Conservation (phyloP, 305 asterid genomes). For the Rubia tinctorum region DNA sequence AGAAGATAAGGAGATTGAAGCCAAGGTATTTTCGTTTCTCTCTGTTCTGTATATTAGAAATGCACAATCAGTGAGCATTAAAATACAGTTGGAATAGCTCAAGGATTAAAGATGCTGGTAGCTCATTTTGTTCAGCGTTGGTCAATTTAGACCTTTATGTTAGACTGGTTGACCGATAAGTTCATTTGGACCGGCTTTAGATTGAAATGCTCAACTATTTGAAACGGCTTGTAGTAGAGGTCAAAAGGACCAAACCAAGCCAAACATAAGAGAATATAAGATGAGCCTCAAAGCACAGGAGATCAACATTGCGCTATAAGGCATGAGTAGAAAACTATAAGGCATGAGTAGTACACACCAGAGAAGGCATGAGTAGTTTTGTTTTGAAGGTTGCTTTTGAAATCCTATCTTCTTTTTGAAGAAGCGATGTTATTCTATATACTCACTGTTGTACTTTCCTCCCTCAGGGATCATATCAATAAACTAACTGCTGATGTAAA, state of each 20-base stretch:
- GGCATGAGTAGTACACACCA: background rate
- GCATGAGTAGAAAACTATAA: too few relatives aligned
- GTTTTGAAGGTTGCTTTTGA: background rate
- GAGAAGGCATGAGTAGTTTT: background rate
- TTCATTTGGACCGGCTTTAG: too few relatives aligned
- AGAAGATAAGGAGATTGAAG: slow-evolving; percentile 52
- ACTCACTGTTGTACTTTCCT: slow-evolving; percentile 8
- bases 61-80: background rate
- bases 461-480: background rate
- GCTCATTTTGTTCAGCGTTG: too few relatives aligned
- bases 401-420: background rate
- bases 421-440: background rate
- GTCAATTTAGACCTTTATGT: background rate
- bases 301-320: too few relatives aligned
- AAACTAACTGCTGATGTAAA: background rate
- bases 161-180: background rate
- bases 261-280: background rate
- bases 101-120: too few relatives aligned
- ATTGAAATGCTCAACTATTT: too few relatives aligned
- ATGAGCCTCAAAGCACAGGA: too few relatives aligned
- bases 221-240: too few relatives aligned
- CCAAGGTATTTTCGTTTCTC: slow-evolving; percentile 42
- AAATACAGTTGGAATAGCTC: background rate
- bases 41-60: background rate
- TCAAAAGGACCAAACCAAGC: background rate